These are phyloP conservation scores for Populus pruinosa DNA, from an alignment of 345 rosid genomes.

Conservation along the genomic window DNA sequence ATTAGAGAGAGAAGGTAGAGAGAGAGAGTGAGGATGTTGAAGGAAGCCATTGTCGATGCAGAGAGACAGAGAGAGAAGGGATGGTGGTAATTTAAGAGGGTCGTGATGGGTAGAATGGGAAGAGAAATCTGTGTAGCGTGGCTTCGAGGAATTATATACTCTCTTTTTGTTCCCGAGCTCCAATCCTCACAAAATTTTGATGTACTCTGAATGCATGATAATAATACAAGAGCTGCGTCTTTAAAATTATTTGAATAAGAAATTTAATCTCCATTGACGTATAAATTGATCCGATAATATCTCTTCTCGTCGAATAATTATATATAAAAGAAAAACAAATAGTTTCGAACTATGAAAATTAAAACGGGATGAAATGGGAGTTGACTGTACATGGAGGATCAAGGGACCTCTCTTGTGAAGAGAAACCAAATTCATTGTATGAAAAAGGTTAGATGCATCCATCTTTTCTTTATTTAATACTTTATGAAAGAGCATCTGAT, in stretches of 20 bases:
- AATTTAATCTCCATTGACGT: too few relatives aligned
- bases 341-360: not conserved
- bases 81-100: not conserved
- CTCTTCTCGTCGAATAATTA: too few relatives aligned
- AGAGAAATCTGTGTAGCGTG: not conserved
- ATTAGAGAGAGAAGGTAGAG: slow-evolving; percentile 20
- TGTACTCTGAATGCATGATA: too few relatives aligned
- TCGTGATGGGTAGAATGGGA: not conserved
- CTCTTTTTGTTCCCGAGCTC: too few relatives aligned
- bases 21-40: not conserved
- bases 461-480: too few relatives aligned
- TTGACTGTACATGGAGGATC: not conserved
- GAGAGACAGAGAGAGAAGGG: not conserved
- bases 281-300: too few relatives aligned
- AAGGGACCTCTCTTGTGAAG: not conserved
- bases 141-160: not conserved
- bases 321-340: too few relatives aligned
- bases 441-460: not conserved
- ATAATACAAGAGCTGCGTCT: too few relatives aligned
- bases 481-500: not conserved
- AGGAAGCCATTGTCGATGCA: slow-evolving; percentile 14
- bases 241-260: too few relatives aligned
- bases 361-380: not conserved
- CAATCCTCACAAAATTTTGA: too few relatives aligned
- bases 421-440: not conserved